Evolutionary conservation across 2,329 filamentous ascomycete genomes (phyloP), one percentile per base, ranked within the genome.

Genomic region (Lachnellula hyalina): DNA sequence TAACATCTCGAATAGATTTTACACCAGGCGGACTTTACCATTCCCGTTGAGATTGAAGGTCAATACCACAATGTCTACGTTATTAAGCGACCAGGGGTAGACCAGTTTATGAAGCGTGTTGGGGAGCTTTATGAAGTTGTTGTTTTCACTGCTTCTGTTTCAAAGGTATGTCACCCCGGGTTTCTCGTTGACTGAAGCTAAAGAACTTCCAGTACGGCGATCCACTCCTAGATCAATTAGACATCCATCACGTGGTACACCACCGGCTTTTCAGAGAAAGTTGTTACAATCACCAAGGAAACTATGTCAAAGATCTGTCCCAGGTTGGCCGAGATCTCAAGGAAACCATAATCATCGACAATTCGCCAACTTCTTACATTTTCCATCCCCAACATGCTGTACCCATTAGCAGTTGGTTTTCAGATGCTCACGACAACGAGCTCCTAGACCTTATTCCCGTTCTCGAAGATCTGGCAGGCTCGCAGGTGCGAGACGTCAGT

Each of bases 31-130:
- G 94, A 99, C 73, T 97, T 99, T 70, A 99, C 94, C 5, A 97
- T 99, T 69, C 94, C 94, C 0, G 94, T 99, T 32, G 94, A 99
- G 69, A 99, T 99, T 61, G 94, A 99, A 76, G 94, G 94, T 54
- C 95, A 96, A 72, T 97, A 95, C 70, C 94, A 99, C 75, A 99
- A 99, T 68, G 95, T 99, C 52, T 99, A 99, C 70, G 94, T 99
- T 62, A 99, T 99, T 72, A 99, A 99, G 76, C 85, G 94, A 67
- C 94, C 94, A n/a, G 94, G 94, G 52, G 94, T 99, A 19, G 94
- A 99, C 70, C 87, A 95, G 61, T 99, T 99, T 73, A 96, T 99
- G 90, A 97, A 97, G 78, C 81, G 94, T 56, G 92, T 99, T 36
- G 94, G 94, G 49, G 94, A 99, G 74, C 79, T 99, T 49, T 99